phyloP scores from a whole-genome alignment of 352 stramenopile genomes.

The Blastocystis sp. region DNA sequence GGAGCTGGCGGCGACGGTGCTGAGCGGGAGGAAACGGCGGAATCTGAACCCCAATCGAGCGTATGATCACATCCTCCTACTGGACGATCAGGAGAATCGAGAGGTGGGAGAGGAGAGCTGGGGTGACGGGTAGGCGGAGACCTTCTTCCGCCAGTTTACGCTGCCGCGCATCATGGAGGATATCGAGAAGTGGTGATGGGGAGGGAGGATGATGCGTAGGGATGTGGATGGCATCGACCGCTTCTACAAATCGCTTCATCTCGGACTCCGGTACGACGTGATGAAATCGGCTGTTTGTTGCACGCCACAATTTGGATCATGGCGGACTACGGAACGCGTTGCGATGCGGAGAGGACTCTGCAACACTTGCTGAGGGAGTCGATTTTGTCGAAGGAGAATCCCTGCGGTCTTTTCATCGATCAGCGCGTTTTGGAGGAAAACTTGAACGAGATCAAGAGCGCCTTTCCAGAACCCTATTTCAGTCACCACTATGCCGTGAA shows the following conservation, averaged over 20 bases:
- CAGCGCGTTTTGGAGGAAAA: slow-evolving; percentile 1
- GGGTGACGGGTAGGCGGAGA: neutral
- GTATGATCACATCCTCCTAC: slow-evolving; percentile 25
- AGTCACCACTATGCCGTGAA: slow-evolving; percentile 76
- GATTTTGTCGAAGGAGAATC: slow-evolving; percentile 20
- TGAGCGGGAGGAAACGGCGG: neutral
- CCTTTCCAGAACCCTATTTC: slow-evolving; percentile 62
- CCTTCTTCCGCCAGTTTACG: slow-evolving; percentile 3
- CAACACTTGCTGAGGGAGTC: neutral
- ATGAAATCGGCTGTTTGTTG: neutral
- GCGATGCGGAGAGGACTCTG: neutral
- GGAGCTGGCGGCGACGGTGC: neutral
- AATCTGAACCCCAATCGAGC: slow-evolving; percentile 29
- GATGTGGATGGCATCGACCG: slow-evolving; percentile 1
- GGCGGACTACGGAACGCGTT: slow-evolving; percentile 9
- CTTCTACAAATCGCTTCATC: slow-evolving; percentile 4
- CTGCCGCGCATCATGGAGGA: slow-evolving; percentile 14
- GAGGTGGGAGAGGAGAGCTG: neutral
- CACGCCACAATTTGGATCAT: neutral
- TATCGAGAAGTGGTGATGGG: neutral
- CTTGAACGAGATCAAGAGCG: slow-evolving; percentile 49
- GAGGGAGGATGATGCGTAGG: neutral
- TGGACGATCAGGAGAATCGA: slow-evolving; percentile 16
- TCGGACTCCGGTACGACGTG: neutral
- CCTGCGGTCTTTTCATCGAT: slow-evolving; percentile 55